A percentile compares a stretch with the other conserved stretches of the same genome.
phyloP scores from a whole-genome alignment of 495 filamentous ascomycete species.

The Lasiosphaeris hirsuta region DNA sequence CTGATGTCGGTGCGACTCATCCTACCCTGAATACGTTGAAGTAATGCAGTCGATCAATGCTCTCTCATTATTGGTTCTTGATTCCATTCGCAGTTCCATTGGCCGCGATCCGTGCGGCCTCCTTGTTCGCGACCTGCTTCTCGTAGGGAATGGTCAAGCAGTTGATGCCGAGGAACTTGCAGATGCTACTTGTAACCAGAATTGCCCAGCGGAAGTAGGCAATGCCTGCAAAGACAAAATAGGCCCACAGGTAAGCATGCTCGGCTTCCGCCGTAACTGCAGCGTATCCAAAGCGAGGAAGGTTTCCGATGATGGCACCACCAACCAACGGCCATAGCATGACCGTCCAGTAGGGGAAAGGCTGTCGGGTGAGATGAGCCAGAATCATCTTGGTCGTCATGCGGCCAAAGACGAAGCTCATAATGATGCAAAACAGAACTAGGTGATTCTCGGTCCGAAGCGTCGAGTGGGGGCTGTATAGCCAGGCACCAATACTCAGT shows the following conservation, averaged over 20 bases:
- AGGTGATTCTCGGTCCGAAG: conserved; percentile 78
- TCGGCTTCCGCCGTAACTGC: conserved; percentile 59
- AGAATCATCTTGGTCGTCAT: conserved; percentile 99
- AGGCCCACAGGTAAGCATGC: conserved; percentile 74
- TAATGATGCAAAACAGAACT: conserved; percentile 86
- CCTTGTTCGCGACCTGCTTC: conserved; percentile 47
- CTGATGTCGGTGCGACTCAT: not conserved
- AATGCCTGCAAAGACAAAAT: conserved; percentile 74
- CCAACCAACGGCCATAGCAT: conserved; percentile 81
- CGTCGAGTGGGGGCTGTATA: conserved; percentile 80
- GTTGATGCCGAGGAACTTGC: conserved; percentile 85
- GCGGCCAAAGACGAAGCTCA: conserved; percentile 96
- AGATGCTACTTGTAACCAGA: conserved; percentile 88
- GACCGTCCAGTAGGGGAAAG: conserved; percentile 94
- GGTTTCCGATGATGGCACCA: conserved; percentile 78
- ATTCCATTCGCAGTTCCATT: conserved; percentile 22
- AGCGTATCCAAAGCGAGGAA: conserved; percentile 73
- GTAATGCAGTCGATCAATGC: conserved; percentile 1
- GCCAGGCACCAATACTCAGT: conserved; percentile 70
- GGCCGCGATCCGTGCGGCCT: conserved; percentile 12
- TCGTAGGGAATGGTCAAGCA: conserved; percentile 81
- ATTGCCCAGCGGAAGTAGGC: conserved; percentile 91
- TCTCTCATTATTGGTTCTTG: conserved; percentile 4
- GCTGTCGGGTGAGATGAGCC: conserved; percentile 86
- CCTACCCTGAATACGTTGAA: conserved; percentile 9